phyloP scores from a whole-genome alignment of 2,329 filamentous ascomycete genomes.

The Penicillium oxalicum region DNA sequence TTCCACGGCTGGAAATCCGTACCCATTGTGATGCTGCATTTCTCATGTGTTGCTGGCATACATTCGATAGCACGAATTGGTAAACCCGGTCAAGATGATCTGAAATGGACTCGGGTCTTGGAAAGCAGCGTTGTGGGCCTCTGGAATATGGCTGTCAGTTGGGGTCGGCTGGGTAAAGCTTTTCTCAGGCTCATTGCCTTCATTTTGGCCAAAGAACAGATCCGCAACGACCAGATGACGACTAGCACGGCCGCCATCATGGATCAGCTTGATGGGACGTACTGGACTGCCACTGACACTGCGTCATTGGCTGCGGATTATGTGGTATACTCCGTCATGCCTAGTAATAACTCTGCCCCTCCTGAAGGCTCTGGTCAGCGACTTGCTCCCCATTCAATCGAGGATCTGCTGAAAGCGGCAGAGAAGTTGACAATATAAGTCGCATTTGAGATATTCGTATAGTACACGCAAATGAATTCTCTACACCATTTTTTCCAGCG shows the following conservation, averaged over 20 bases:
- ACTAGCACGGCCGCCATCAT: slow-evolving; percentile 14
- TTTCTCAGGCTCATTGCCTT: slow-evolving; percentile 21
- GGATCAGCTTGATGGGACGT: slow-evolving; percentile 9
- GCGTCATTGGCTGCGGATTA: slow-evolving; percentile 19
- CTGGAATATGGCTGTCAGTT: slow-evolving; percentile 23
- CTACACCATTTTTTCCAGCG: too few species aligned
- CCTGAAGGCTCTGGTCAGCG: not conserved
- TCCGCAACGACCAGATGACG: slow-evolving; percentile 11
- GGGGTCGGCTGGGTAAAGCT: slow-evolving; percentile 20
- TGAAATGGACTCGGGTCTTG: slow-evolving; percentile 18
- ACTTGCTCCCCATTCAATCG: not conserved
- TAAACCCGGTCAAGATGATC: slow-evolving; percentile 7
- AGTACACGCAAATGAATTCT: too few species aligned
- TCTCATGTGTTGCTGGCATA: slow-evolving; percentile 19
- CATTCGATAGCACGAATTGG: slow-evolving; percentile 10
- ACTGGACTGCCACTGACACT: slow-evolving; percentile 17
- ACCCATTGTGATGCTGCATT: slow-evolving; percentile 22
- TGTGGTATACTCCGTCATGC: slow-evolving; percentile 10
- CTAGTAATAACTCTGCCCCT: not conserved
- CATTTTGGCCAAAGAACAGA: slow-evolving; percentile 11
- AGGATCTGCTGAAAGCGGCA: not conserved
- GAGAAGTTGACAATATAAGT: not conserved
- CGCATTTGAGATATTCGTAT: too few species aligned
- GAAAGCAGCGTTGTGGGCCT: slow-evolving; percentile 20
- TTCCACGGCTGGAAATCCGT: slow-evolving; percentile 20